Percentiles rank a stretch among this genome's conserved stretches.
Conservation (phyloP, 306 rosid genomes). For the Oxytropis ochrocephala region DNA sequence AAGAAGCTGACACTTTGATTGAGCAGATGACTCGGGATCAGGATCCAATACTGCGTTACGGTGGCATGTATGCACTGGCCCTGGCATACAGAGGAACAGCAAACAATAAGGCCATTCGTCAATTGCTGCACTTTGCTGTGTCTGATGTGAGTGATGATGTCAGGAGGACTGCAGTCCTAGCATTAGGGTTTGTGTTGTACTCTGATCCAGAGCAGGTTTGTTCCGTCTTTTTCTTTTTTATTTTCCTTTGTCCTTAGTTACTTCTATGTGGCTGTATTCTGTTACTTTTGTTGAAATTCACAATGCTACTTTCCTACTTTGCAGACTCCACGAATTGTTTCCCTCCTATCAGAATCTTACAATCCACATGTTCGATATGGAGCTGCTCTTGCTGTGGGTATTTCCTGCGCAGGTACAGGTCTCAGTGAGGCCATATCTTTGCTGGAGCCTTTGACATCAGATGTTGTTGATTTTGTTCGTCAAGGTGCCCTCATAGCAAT, state of each 20-base stretch:
- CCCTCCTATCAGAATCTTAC: slow-evolving; percentile 90
- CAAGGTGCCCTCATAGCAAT: slow-evolving; percentile 99
- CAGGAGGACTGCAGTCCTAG: slow-evolving; percentile 96
- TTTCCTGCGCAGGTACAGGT: slow-evolving; percentile 98
- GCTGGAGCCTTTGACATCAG: slow-evolving; percentile 93
- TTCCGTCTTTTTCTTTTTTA: not conserved
- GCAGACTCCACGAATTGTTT: slow-evolving; percentile 95
- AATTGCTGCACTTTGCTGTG: slow-evolving; percentile 93
- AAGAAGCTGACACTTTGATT: slow-evolving; percentile 91
- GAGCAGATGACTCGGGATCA: slow-evolving; percentile 98
- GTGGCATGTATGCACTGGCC: slow-evolving; percentile 98
- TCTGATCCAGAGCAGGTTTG: slow-evolving; percentile 98
- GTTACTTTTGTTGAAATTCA: slow-evolving; percentile 1
- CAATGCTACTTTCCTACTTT: slow-evolving; percentile 10
- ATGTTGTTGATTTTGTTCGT: slow-evolving; percentile 97
- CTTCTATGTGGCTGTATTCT: not conserved
- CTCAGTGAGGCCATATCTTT: slow-evolving; percentile 95
- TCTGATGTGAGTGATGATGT: slow-evolving; percentile 99
- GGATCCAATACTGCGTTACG: slow-evolving; percentile 92
- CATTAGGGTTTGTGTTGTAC: slow-evolving; percentile 95
- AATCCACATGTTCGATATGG: slow-evolving; percentile 98
- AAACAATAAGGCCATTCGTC: slow-evolving; percentile 94
- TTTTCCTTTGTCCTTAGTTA: not conserved
- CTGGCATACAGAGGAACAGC: slow-evolving; percentile 95
- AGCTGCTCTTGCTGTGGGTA: slow-evolving; percentile 98